Evolutionary conservation across 2,329 filamentous ascomycete species (phyloP).

Genomic region (Dryadomyces quercivorus): DNA sequence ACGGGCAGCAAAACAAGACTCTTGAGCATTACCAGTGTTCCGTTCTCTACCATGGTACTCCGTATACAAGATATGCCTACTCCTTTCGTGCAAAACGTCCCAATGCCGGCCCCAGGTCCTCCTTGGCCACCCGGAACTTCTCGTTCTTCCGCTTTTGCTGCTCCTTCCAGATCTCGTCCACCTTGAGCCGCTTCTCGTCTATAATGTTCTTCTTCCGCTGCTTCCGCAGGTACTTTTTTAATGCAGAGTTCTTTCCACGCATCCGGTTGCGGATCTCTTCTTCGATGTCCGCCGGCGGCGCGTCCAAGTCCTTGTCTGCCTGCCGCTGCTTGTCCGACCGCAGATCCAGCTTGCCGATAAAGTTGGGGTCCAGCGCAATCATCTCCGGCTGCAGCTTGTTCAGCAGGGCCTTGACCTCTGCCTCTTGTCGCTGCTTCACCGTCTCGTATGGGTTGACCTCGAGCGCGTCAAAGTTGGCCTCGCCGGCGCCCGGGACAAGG

Average conservation of each 20-base stretch:
- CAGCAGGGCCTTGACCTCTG: conserved; percentile 76
- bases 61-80: background rate
- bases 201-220: conserved; percentile 88
- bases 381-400: conserved; percentile 96
- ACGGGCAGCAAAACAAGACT: no score
- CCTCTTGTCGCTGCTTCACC: conserved; percentile 80
- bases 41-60: no score
- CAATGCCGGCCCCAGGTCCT: conserved; percentile 73
- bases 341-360: conserved; percentile 77
- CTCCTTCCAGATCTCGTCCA: conserved; percentile 71
- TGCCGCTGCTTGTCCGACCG: conserved; percentile 65
- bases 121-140: conserved; percentile 49
- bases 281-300: conserved; percentile 43
- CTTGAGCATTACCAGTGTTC: background rate
- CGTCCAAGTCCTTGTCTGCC: conserved; percentile 69
- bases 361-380: conserved; percentile 89
- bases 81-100: conserved; percentile 71
- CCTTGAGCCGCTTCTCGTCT: conserved; percentile 82
- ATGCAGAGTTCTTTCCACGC: conserved; percentile 66
- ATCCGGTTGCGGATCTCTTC: conserved; percentile 63
- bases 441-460: conserved; percentile 96
- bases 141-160: conserved; percentile 55
- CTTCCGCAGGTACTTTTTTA: conserved; percentile 84
- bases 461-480: conserved; percentile 89
- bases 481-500: conserved; percentile 86